These are phyloP conservation scores for Sclerotinia borealis DNA, from an alignment of 2,329 filamentous ascomycete genomes.

Conservation along the genomic window DNA sequence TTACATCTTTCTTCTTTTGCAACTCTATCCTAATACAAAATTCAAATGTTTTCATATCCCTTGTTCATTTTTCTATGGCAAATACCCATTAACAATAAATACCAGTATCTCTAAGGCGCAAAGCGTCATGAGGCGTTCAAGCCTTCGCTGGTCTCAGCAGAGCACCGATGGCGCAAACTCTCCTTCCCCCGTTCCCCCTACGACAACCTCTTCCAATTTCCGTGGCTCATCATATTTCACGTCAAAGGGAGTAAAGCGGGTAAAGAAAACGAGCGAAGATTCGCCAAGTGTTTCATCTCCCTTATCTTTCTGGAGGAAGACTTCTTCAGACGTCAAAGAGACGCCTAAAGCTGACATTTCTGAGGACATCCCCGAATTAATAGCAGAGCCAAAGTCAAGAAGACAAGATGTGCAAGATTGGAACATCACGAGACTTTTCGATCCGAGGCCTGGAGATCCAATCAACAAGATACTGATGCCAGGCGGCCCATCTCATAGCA, in stretches of 20 bases:
- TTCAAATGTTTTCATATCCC: background rate
- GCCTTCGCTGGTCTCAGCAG: background rate
- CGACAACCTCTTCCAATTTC: background rate
- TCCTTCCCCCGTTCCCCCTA: background rate
- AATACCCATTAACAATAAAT: background rate
- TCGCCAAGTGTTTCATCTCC: background rate
- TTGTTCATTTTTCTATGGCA: background rate
- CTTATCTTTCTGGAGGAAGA: background rate
- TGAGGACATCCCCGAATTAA: background rate
- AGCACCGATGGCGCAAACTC: constrained; percentile 1
- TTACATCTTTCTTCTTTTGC: background rate
- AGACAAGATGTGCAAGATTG: constrained; percentile 9
- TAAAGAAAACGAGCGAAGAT: background rate
- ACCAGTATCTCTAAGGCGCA: background rate
- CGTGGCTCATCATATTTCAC: constrained; percentile 3
- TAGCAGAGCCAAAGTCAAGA: background rate
- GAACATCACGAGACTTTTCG: constrained; percentile 10
- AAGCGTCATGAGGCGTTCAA: constrained; percentile 6
- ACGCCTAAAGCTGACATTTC: background rate
- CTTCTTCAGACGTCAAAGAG: background rate
- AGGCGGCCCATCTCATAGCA: background rate
- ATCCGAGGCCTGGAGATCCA: background rate
- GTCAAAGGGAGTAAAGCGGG: background rate
- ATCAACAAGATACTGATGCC: background rate
- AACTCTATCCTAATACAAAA: background rate